Percentiles rank a stretch among this genome's conserved stretches.
These are phyloP conservation scores for Globisporangium irregulare DNA, from an alignment of 352 stramenopile genomes.

Conservation along the genomic window DNA sequence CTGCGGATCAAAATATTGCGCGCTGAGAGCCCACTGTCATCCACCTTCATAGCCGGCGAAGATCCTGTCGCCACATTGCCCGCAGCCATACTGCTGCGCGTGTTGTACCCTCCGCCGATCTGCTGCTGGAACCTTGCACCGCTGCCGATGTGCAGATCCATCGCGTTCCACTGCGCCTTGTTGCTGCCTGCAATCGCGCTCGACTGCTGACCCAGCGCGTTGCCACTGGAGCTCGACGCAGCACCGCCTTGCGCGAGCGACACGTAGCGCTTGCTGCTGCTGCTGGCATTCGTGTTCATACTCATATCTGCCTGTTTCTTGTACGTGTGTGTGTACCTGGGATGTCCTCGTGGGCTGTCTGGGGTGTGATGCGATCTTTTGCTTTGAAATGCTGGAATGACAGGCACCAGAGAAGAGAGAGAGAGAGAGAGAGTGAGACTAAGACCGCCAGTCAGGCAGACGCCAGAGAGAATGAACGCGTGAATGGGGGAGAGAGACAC, in stretches of 20 bases:
- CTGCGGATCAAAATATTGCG: conserved; percentile 76
- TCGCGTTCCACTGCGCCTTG: conserved; percentile 39
- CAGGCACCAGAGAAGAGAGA: background rate
- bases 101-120: background rate
- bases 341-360: background rate
- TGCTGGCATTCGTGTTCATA: conserved; percentile 6
- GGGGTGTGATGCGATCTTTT: conserved; percentile 4
- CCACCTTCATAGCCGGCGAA: conserved; percentile 8
- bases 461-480: background rate
- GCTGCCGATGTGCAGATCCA: conserved; percentile 42
- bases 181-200: conserved; percentile 23
- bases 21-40: conserved; percentile 57
- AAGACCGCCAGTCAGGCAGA: conserved; percentile 1
- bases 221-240: background rate
- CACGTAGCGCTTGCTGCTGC: conserved; percentile 2
- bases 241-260: background rate
- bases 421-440: background rate
- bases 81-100: background rate
- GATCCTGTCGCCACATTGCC: background rate
- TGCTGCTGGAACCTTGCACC: conserved; percentile 1
- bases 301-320: background rate
- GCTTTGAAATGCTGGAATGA: conserved; percentile 3
- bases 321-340: background rate
- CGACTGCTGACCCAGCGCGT: background rate
- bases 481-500: background rate